A percentile compares a stretch with the other conserved stretches of the same genome.
These are phyloP conservation scores for Xanthoceras sorbifolium DNA, from an alignment of 345 rosid genomes.

Conservation along the genomic window DNA sequence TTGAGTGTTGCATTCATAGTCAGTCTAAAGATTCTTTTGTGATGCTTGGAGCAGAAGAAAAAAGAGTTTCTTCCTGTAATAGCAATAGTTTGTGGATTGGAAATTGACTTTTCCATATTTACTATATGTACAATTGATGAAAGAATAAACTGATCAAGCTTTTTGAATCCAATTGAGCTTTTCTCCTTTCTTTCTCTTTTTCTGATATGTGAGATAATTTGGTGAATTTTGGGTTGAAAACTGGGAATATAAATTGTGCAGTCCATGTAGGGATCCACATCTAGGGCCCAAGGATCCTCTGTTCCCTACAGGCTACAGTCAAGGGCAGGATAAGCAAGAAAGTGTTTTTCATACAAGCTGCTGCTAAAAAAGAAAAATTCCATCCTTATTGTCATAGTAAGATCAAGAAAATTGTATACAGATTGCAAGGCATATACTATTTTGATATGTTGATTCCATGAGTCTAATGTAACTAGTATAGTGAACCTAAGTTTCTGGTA, in stretches of 20 bases:
- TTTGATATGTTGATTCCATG: too few species aligned
- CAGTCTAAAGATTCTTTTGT: not conserved
- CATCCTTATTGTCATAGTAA: not conserved
- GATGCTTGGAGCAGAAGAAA: not conserved
- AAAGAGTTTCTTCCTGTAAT: not conserved
- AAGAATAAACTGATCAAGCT: not conserved
- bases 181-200: too few species aligned
- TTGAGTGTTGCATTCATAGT: slow-evolving; percentile 6
- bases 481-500: too few species aligned
- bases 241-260: too few species aligned
- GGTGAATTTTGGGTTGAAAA: too few species aligned
- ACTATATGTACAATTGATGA: not conserved
- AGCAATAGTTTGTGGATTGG: not conserved
- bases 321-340: too few species aligned
- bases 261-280: too few species aligned
- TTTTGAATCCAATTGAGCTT: not conserved
- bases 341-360: too few species aligned
- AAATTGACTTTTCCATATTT: not conserved
- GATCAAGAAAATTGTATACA: not conserved
- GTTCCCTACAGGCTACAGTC: too few species aligned
- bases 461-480: too few species aligned
- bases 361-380: not conserved
- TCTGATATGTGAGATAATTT: too few species aligned
- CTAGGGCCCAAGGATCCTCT: too few species aligned
- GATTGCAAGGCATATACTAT: not conserved